Conservation (phyloP, 495 filamentous ascomycete genomes). For the Aspergillus taichungensis region DNA sequence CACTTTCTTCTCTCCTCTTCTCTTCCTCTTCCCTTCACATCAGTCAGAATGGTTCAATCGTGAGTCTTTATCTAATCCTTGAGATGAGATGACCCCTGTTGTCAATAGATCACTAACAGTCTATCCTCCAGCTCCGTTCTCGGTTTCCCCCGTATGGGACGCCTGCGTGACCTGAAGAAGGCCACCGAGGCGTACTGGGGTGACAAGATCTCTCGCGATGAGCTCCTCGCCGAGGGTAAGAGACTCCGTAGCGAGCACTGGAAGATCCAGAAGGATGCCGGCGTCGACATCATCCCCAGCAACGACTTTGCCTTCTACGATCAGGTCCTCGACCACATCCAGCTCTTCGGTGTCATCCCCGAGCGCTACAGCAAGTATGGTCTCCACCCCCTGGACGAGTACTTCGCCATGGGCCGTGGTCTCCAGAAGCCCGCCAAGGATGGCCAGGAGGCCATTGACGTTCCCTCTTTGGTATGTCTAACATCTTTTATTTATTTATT, state of each 20-base stretch:
- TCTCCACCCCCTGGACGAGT: conserved; percentile 83
- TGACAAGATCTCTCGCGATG: conserved; percentile 81
- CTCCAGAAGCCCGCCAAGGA: conserved; percentile 68
- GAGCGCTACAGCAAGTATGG: conserved; percentile 82
- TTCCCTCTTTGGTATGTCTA: conserved; percentile 62
- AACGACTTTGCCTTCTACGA: conserved; percentile 99
- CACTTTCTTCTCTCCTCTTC: conserved; percentile 8
- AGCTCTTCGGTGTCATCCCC: conserved; percentile 90
- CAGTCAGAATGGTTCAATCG: conserved; percentile 74
- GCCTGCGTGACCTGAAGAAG: conserved; percentile 98
- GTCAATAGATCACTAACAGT: conserved; percentile 12
- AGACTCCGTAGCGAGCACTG: conserved; percentile 91
- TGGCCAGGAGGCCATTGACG: conserved; percentile 64
- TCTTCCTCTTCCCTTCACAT: conserved; percentile 12
- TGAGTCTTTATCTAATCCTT: conserved; percentile 32
- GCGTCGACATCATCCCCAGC: conserved; percentile 93
- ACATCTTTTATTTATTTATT: background rate
- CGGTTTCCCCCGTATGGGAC: conserved; percentile 92
- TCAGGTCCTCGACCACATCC: conserved; percentile 96
- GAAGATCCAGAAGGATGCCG: conserved; percentile 98
- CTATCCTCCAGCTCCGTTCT: conserved; percentile 48
- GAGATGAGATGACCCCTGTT: too few relatives aligned
- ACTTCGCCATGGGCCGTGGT: conserved; percentile 99
- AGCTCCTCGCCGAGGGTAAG: conserved; percentile 89
- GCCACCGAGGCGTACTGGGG: conserved; percentile 96